Percentiles rank a stretch among this genome's conserved stretches.
Evolutionary conservation across 257 asterid genomes (phyloP).

Genomic region (Nicotiana attenuata): DNA sequence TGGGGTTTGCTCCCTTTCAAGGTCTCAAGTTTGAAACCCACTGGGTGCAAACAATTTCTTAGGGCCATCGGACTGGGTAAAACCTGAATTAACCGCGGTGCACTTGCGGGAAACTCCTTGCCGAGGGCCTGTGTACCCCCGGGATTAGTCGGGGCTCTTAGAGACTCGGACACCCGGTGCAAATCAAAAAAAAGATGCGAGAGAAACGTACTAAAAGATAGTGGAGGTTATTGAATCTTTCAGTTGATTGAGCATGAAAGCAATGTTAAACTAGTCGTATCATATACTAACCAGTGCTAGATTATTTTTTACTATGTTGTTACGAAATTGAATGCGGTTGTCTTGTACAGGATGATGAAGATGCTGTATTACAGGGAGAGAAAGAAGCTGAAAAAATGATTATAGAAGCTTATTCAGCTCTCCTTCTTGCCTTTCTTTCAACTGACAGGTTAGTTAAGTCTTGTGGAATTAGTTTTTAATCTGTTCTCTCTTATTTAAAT

Average conservation of each 20-base stretch:
- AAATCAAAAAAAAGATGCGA: too few species aligned
- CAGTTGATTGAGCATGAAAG: neutral
- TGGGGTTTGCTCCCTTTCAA: too few species aligned
- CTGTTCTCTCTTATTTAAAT: neutral
- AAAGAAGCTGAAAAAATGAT: slow-evolving; percentile 98
- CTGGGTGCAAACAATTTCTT: too few species aligned
- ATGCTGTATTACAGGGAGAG: slow-evolving; percentile 73
- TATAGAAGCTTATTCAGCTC: slow-evolving; percentile 95
- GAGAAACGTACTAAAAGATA: too few species aligned
- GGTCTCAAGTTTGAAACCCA: too few species aligned
- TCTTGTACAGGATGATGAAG: slow-evolving; percentile 73
- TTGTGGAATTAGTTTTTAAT: neutral
- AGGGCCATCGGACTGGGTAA: too few species aligned
- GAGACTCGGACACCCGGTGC: too few species aligned
- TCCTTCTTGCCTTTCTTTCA: slow-evolving; percentile 95
- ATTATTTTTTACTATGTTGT: neutral
- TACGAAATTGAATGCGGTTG: neutral
- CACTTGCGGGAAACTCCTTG: too few species aligned
- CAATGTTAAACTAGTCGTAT: neutral
- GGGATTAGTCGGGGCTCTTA: too few species aligned
- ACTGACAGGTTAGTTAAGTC: slow-evolving; percentile 61
- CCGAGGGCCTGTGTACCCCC: too few species aligned
- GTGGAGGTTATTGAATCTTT: too few species aligned
- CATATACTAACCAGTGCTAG: neutral
- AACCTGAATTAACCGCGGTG: too few species aligned